Evolutionary conservation across 1,139 yeast species (phyloP), one percentile per base, ranked within the genome.

Genomic region (Debaryomyces nepalensis): DNA sequence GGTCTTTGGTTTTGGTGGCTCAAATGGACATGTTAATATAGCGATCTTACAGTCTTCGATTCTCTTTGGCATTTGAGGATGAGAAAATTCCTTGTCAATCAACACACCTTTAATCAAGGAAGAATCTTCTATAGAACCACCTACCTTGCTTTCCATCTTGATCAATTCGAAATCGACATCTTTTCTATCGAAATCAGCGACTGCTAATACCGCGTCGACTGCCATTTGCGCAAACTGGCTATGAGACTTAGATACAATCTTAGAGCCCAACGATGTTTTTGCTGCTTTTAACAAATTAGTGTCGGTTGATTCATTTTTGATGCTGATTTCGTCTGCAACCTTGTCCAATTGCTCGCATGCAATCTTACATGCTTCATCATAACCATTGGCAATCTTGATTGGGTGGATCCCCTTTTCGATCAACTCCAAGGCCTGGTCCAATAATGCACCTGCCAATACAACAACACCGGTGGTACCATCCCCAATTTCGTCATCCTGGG

Each of bases 391-490:
- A 54, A 95, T 84, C 62, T 91, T 87, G 53, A 95, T 89, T 42
- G 99, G 99, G 60, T 95, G 99, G 49, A 95, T 91, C 42, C 98
- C 99, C 70, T 88, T 89, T 58, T 93, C 98, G 54, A 95, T 89
- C 54, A 95, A 79, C 61, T 90, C 98, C 45, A 87, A 70, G 2
- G 99, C 97, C 69, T 93, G 97, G 62, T 93, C 99, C 47, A 95
- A 75, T 52, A 95, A 73, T 1, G 98, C 96, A 54, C 96, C 88
- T 2, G 99, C 98, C 41, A 95, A 73, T 1, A 95, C 98, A 44
- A 93, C 99, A 24, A 95, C 99, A 58, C 99, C 99, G 3, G 99
- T 95, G 31, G 99, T 95, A 60, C 99, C 99, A 63, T 95, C 99
- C 44, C 99, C 99, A 58, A 95, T 90, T 69, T 95, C 99, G 60